A percentile compares a stretch with the other conserved stretches of the same genome.
Evolutionary conservation across 371 early-diverging fungal species (phyloP).

Genomic region (Haplosporangium sp.): DNA sequence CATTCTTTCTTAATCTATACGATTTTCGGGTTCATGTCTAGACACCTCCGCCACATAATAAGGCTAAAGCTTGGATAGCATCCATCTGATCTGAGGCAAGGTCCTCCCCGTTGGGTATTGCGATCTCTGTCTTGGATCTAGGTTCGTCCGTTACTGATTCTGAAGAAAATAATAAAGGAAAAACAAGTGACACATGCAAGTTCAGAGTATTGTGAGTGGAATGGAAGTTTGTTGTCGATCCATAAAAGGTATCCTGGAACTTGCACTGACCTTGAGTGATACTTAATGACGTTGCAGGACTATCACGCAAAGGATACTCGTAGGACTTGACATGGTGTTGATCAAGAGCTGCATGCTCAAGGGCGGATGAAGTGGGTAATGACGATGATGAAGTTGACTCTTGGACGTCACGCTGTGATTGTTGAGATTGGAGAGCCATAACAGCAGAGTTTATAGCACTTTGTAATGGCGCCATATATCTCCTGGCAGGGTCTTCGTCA

Average conservation of each 20-base stretch:
- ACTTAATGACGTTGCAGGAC: not conserved
- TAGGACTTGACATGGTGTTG: not conserved
- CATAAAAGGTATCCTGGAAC: not conserved
- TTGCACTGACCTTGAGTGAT: not conserved
- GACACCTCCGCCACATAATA: conserved; percentile 50
- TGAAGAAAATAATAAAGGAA: not conserved
- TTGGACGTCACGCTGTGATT: conserved; percentile 7
- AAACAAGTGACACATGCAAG: not conserved
- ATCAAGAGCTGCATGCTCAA: not conserved
- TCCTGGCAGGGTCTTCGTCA: conserved; percentile 34
- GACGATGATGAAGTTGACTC: not conserved
- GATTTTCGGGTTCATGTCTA: conserved; percentile 3
- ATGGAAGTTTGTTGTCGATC: not conserved
- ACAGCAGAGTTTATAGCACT: conserved; percentile 42
- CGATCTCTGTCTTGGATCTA: conserved; percentile 39
- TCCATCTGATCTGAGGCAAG: conserved; percentile 55
- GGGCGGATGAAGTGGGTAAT: not conserved
- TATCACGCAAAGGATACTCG: not conserved
- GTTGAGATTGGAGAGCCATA: conserved; percentile 42
- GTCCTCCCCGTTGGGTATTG: conserved; percentile 53
- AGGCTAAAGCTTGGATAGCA: conserved; percentile 49
- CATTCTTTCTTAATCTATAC: not conserved
- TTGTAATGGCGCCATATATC: conserved; percentile 49
- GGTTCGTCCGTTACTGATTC: not conserved
- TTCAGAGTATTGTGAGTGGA: not conserved